These are phyloP conservation scores for Raffaelea deltoideospora DNA, from an alignment of 2,329 filamentous ascomycete genomes.

Conservation along the genomic window DNA sequence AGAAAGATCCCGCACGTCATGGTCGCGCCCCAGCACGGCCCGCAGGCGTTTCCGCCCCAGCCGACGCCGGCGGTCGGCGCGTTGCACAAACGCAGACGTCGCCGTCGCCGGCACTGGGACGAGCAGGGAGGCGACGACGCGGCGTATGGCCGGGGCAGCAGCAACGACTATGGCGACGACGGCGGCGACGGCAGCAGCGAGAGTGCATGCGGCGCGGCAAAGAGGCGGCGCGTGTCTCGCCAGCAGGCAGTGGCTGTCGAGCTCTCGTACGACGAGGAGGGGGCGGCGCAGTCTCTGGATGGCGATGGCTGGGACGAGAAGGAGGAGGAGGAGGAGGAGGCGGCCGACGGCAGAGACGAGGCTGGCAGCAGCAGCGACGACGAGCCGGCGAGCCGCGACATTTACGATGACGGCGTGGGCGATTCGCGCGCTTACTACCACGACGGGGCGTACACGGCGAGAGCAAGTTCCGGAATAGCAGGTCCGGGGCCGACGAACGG, in stretches of 20 bases:
- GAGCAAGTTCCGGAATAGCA: constrained; percentile 28
- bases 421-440: constrained; percentile 52
- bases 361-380: neutral
- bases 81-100: constrained; percentile 17
- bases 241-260: constrained; percentile 9
- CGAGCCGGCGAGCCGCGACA: no score
- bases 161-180: neutral
- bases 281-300: no score
- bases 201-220: neutral
- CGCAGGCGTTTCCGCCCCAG: constrained; percentile 18
- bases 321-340: constrained; percentile 1
- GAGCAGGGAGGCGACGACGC: constrained; percentile 6
- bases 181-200: neutral
- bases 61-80: constrained; percentile 16
- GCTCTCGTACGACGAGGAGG: constrained; percentile 16
- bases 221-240: constrained; percentile 2
- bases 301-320: neutral
- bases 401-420: constrained; percentile 32
- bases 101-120: constrained; percentile 10
- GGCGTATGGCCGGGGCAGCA: neutral
- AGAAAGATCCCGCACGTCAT: constrained; percentile 56
- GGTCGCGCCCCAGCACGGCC: constrained; percentile 42
- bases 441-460: constrained; percentile 67
- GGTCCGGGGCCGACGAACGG: constrained; percentile 4
- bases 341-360: constrained; percentile 9